phyloP scores from a whole-genome alignment of 305 asterid species.

The Rubia balearica region DNA sequence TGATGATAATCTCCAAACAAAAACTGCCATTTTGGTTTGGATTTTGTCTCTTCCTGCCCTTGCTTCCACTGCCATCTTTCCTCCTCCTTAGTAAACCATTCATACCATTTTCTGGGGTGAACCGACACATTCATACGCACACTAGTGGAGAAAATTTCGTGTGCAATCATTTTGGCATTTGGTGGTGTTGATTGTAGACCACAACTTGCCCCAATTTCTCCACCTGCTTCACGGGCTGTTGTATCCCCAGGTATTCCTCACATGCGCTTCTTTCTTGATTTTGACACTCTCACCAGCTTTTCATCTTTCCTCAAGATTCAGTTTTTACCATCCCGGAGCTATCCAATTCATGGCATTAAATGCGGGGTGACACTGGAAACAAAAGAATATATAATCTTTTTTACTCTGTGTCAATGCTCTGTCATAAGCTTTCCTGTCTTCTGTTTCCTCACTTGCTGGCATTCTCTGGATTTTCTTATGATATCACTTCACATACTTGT shows the following conservation, averaged over 20 bases:
- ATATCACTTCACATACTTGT: slow-evolving; percentile 1
- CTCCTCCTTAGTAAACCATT: background rate
- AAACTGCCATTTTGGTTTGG: background rate
- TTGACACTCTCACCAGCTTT: background rate
- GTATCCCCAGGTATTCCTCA: slow-evolving; percentile 35
- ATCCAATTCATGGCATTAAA: slow-evolving; percentile 20
- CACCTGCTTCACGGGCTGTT: slow-evolving; percentile 16
- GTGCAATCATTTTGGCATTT: slow-evolving; percentile 16
- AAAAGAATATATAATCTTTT: background rate
- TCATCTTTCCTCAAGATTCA: slow-evolving; percentile 6
- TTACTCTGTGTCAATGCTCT: slow-evolving; percentile 1
- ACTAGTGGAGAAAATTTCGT: slow-evolving; percentile 3
- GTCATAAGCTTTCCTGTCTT: background rate
- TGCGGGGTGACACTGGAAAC: background rate
- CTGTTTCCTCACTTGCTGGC: slow-evolving; percentile 9
- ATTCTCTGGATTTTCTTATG: slow-evolving; percentile 10
- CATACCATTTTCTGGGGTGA: background rate
- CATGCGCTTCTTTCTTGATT: background rate
- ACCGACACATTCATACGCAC: background rate
- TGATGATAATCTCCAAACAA: background rate
- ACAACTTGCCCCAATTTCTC: no score
- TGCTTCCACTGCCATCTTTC: slow-evolving; percentile 3
- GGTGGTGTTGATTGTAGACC: background rate
- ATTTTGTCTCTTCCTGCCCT: background rate
- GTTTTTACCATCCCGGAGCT: slow-evolving; percentile 9